A percentile compares a stretch with the other conserved stretches of the same genome.
phyloP scores from a whole-genome alignment of 23 red algal species.

The Gracilaria domingensis region DNA sequence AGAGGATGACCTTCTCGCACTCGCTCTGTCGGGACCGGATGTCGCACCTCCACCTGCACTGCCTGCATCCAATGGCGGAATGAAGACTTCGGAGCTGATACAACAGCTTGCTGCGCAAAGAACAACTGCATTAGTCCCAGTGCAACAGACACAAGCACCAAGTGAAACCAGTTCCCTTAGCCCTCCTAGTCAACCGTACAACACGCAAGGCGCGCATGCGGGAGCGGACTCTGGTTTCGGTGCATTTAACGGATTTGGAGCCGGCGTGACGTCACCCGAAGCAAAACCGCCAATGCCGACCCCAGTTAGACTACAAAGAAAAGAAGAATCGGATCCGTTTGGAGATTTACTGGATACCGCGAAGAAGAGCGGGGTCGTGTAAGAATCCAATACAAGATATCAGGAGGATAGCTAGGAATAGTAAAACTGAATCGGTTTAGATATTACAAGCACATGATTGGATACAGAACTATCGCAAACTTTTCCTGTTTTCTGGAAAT shows the following conservation, averaged over 20 bases:
- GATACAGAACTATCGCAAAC: neutral
- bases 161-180: neutral
- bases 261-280: neutral
- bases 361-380: slow-evolving; percentile 53
- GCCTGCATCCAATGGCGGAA: neutral
- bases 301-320: slow-evolving; percentile 19
- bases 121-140: neutral
- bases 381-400: neutral
- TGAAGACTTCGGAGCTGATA: slow-evolving; percentile 43
- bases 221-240: neutral
- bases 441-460: neutral
- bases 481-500: neutral
- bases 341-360: slow-evolving; percentile 53
- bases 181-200: neutral
- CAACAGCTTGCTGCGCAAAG: slow-evolving; percentile 38
- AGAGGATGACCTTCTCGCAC: slow-evolving; percentile 31
- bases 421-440: neutral
- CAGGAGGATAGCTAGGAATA: slow-evolving; percentile 10
- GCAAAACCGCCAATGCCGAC: neutral
- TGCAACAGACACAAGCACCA: neutral
- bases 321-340: slow-evolving; percentile 50
- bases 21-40: slow-evolving; percentile 13
- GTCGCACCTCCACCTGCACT: slow-evolving; percentile 13
- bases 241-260: slow-evolving; percentile 36
- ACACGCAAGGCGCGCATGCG: neutral